Base-by-base conservation (phyloP, 768 basidiomycete genomes). In the Polyporus arcularius region DNA sequence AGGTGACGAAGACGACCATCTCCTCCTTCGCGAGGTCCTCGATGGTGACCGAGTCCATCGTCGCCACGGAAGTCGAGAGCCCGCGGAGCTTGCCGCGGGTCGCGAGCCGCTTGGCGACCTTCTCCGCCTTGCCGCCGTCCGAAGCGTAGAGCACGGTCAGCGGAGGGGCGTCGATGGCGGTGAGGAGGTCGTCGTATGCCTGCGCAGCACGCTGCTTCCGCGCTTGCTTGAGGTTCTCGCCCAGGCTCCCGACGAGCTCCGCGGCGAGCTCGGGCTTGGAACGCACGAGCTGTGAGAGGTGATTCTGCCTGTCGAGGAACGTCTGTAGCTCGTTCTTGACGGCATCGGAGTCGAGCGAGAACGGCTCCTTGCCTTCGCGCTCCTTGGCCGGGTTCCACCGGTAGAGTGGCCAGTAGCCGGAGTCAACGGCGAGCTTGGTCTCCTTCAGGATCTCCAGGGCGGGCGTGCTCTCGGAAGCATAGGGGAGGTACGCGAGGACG, bases 401-500 rank as follows among this genome's bases (percentile, higher is more conserved):
- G 80, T 98, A 99, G 54, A 98, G 79, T 0, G 96, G 96, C 97
- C 97, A 98, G 76, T 96, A 96, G 3, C 96, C 96, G 10, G 91
- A 84, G 67, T 98, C 96, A 42, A 98, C 92, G 5, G 96, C 96
- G 52, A 94, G 83, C 72, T 98, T 99, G 28, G 96, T 99, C 79
- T 96, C 94, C 78, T 97, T 96, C 58, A 99, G 80, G n/a, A 98
- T 78, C 38, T 96, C 87, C 39, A 99, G 84, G 2, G 96, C 93
- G 0, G 88, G 80, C 0, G 87, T 77, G 57, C 86, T 79, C 70
- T 97, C 96, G 4, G 79, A 78, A 51, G 83, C 81, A 76, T 96
- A 96, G 1, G 97, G 97, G 15, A 98, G 85, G 75, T 98, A 96
- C 1, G 95, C 96, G 45, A 98, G 82, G 51, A 99, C 85, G 67